A percentile compares a stretch with the other conserved stretches of the same genome.
These are phyloP conservation scores for Penicillium oxalicum DNA, from an alignment of 2,329 filamentous ascomycete genomes.

Conservation along the genomic window DNA sequence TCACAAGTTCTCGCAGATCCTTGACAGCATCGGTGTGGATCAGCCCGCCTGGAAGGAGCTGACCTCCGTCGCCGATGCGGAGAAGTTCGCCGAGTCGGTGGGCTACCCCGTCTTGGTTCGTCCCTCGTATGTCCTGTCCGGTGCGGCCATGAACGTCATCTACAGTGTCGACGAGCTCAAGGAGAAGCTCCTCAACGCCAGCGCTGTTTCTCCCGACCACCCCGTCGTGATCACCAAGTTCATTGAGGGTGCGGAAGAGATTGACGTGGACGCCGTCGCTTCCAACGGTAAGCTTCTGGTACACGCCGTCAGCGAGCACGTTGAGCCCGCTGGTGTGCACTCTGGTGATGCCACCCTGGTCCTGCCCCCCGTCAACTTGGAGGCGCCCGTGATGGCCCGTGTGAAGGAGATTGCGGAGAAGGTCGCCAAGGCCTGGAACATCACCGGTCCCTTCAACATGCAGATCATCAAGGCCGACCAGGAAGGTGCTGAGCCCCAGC, in stretches of 20 bases:
- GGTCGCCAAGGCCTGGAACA: slow-evolving; percentile 94
- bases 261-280: slow-evolving; percentile 91
- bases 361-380: slow-evolving; percentile 76
- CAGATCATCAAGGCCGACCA: slow-evolving; percentile 93
- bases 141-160: slow-evolving; percentile 98
- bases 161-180: slow-evolving; percentile 80
- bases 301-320: slow-evolving; percentile 90
- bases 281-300: slow-evolving; percentile 79
- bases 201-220: slow-evolving; percentile 88
- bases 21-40: slow-evolving; percentile 94
- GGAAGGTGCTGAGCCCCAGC: slow-evolving; percentile 64
- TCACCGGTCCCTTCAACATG: slow-evolving; percentile 99
- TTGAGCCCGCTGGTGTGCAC: slow-evolving; percentile 96
- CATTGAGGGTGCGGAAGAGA: slow-evolving; percentile 93
- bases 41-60: slow-evolving; percentile 98
- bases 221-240: slow-evolving; percentile 98
- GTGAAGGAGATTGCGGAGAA: slow-evolving; percentile 94
- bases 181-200: slow-evolving; percentile 87
- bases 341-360: slow-evolving; percentile 95
- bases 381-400: slow-evolving; percentile 70
- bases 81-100: slow-evolving; percentile 76
- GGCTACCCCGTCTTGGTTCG: slow-evolving; percentile 93
- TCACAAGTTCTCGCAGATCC: slow-evolving; percentile 95
- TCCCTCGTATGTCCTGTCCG: slow-evolving; percentile 91
- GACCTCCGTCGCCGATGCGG: slow-evolving; percentile 80